These are phyloP conservation scores for Cryphonectria parasitica DNA, from an alignment of 2,329 filamentous ascomycete genomes.

Conservation along the genomic window DNA sequence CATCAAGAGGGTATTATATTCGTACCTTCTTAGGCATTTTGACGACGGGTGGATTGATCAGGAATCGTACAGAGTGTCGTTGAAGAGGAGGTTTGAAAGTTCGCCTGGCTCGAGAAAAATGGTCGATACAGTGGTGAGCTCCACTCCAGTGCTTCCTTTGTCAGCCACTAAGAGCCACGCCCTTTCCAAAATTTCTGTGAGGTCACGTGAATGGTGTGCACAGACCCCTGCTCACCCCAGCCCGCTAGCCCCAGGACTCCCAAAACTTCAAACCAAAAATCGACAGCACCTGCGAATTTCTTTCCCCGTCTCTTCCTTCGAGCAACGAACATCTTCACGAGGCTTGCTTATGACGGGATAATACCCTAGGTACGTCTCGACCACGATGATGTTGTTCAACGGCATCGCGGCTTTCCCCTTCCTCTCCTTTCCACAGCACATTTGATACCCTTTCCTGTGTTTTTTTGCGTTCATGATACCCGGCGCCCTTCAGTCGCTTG, in stretches of 20 bases:
- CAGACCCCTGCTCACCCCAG: not conserved
- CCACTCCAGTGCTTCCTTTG: not conserved
- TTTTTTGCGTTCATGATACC: conserved; percentile 21
- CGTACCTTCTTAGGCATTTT: conserved; percentile 73
- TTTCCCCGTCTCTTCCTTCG: conserved; percentile 3
- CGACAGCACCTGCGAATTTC: conserved; percentile 9
- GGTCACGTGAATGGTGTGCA: not conserved
- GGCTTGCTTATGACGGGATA: conserved; percentile 31
- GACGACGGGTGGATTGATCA: conserved; percentile 52
- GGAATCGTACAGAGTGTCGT: conserved; percentile 39
- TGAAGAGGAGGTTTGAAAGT: conserved; percentile 5
- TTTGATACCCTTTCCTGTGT: conserved; percentile 14
- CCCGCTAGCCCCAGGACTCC: not conserved
- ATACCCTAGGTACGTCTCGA: conserved; percentile 30
- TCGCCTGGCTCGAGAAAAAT: conserved; percentile 20
- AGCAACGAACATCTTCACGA: conserved; percentile 30
- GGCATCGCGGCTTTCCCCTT: conserved; percentile 20
- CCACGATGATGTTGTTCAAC: conserved; percentile 28
- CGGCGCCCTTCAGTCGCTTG: conserved; percentile 21
- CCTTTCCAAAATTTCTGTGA: conserved; percentile 9
- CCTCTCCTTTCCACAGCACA: conserved; percentile 20
- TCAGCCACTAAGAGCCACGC: not conserved
- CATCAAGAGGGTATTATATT: not conserved
- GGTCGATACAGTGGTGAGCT: conserved; percentile 6
- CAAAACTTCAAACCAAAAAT: conserved; percentile 11